These are phyloP conservation scores for Pyronema omphalodes DNA, from an alignment of 495 filamentous ascomycete genomes.

Conservation along the genomic window DNA sequence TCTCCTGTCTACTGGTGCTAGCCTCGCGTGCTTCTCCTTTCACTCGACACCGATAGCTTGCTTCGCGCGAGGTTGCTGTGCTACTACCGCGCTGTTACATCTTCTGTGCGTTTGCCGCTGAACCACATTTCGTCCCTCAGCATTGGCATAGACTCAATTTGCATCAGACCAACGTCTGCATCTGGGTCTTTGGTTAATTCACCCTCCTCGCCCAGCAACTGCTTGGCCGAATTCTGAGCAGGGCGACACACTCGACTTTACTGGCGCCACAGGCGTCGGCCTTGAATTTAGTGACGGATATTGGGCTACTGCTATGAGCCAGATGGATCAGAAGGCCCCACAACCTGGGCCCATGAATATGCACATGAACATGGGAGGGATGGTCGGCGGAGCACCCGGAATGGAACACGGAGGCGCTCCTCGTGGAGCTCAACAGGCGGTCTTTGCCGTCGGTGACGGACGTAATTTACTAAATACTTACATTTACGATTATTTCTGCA, in stretches of 20 bases:
- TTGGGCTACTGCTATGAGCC: constrained; percentile 39
- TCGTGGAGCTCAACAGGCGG: constrained; percentile 6
- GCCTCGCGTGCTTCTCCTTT: not conserved
- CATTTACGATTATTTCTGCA: constrained; percentile 92
- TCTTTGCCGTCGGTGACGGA: not conserved
- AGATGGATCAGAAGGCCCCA: constrained; percentile 40
- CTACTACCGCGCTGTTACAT: not conserved
- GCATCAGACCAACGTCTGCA: constrained; percentile 1
- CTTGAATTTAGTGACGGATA: not conserved
- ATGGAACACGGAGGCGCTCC: constrained; percentile 11
- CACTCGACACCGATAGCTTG: not conserved
- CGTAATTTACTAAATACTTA: constrained; percentile 57
- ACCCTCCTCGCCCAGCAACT: not conserved
- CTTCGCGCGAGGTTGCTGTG: constrained; percentile 6
- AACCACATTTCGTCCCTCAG: not conserved
- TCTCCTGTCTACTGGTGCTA: not conserved
- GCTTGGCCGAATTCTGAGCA: not conserved
- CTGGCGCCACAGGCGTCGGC: constrained; percentile 8
- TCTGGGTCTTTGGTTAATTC: not conserved
- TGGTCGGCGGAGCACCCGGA: constrained; percentile 4
- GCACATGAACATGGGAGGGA: constrained; percentile 26
- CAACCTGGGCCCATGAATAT: constrained; percentile 31
- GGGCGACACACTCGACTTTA: constrained; percentile 3
- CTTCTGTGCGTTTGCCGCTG: constrained; percentile 3
- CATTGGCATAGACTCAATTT: constrained; percentile 5